Evolutionary conservation across 176 grass and related monocot genomes (phyloP).

Genomic region (Oryza australiensis): DNA sequence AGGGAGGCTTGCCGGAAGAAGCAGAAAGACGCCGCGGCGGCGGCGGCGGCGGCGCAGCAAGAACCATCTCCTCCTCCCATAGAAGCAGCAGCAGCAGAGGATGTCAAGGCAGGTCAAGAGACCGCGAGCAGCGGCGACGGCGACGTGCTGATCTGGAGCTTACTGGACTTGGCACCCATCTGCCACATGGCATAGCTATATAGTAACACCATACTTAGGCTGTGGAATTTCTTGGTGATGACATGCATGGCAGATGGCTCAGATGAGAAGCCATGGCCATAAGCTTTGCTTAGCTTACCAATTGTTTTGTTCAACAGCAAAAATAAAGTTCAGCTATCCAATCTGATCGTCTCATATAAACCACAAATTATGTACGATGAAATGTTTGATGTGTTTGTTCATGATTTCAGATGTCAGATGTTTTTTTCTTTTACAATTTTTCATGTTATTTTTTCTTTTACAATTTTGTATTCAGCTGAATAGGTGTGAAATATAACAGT

Average conservation of each 20-base stretch:
- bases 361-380: not conserved
- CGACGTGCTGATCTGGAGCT: conserved; percentile 61
- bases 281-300: conserved; percentile 36
- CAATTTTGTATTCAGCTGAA: not conserved
- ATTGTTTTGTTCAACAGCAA: conserved; percentile 13
- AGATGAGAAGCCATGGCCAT: conserved; percentile 20
- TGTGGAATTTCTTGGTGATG: conserved; percentile 27
- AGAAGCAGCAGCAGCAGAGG: not conserved
- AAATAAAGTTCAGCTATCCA: conserved; percentile 19
- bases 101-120: conserved; percentile 4
- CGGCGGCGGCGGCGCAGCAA: not conserved
- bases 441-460: too few relatives aligned
- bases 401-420: not conserved
- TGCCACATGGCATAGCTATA: conserved; percentile 38
- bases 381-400: not conserved
- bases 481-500: not conserved
- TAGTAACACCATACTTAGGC: conserved; percentile 6
- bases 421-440: too few relatives aligned
- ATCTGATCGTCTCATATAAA: not conserved
- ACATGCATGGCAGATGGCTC: conserved; percentile 31
- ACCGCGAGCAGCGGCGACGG: not conserved
- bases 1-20: conserved; percentile 60
- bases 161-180: conserved; percentile 59
- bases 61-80: not conserved
- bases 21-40: not conserved